Evolutionary conservation across 129 eudicot genomes (phyloP).

Genomic region (Gnaphalium uliginosum): DNA sequence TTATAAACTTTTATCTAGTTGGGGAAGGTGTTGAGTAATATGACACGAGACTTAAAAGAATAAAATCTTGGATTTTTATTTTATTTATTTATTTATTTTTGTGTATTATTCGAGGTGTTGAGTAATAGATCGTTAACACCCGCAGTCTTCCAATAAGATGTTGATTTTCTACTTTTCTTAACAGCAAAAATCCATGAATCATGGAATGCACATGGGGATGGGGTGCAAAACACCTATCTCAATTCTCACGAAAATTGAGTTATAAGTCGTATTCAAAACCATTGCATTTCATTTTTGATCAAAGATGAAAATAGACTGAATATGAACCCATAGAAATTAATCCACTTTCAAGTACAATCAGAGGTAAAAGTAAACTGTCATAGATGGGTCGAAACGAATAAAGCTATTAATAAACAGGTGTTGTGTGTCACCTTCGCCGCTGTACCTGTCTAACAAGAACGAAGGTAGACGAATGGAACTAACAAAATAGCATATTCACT

Average conservation of each 20-base stretch:
- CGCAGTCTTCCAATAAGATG: slow-evolving; percentile 16
- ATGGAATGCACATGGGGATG: slow-evolving; percentile 6
- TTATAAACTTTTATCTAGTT: too few relatives aligned
- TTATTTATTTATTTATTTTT: neutral
- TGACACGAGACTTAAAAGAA: neutral
- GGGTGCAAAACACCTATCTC: neutral
- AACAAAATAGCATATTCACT: slow-evolving; percentile 33
- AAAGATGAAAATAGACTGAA: too few relatives aligned
- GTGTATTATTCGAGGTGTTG: neutral
- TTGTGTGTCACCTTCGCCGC: too few relatives aligned
- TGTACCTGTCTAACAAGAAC: too few relatives aligned
- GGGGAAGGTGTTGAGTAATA: neutral
- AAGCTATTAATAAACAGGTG: too few relatives aligned
- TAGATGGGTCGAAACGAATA: too few relatives aligned
- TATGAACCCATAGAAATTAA: too few relatives aligned
- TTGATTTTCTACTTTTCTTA: slow-evolving; percentile 7
- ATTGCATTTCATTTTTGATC: too few relatives aligned
- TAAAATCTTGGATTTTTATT: slow-evolving; percentile 8
- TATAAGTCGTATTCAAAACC: too few relatives aligned
- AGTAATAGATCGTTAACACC: slow-evolving; percentile 7
- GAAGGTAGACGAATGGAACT: neutral
- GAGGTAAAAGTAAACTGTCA: too few relatives aligned
- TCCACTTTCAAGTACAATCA: neutral
- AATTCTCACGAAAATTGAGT: neutral
- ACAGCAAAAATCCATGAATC: neutral